Conservation (phyloP, 2,329 filamentous ascomycete genomes). For the Eurotiales sp. region DNA sequence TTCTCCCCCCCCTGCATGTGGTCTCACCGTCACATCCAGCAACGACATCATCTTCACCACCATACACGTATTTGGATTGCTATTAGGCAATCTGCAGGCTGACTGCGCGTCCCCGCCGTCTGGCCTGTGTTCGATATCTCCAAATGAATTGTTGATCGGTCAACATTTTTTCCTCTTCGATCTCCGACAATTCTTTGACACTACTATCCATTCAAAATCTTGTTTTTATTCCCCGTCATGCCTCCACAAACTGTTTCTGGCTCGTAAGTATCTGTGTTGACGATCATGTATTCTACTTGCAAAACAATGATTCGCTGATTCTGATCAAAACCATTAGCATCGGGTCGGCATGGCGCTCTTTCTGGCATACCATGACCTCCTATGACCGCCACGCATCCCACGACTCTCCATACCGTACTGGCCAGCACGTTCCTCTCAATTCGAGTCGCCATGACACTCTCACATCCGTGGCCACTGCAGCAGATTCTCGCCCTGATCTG, state of each 20-base stretch:
- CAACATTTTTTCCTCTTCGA: constrained; percentile 5
- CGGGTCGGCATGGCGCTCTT: constrained; percentile 72
- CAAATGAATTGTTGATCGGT: constrained; percentile 15
- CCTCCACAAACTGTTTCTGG: constrained; percentile 13
- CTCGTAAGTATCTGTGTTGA: constrained; percentile 13
- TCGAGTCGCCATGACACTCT: constrained; percentile 77
- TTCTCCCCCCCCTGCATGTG: constrained; percentile 4
- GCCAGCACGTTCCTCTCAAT: constrained; percentile 82
- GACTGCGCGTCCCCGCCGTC: constrained; percentile 14
- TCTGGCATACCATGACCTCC: constrained; percentile 90
- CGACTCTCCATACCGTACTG: constrained; percentile 89
- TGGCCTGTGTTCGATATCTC: constrained; percentile 6
- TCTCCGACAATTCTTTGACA: neutral
- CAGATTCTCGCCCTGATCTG: constrained; percentile 83
- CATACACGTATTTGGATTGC: neutral
- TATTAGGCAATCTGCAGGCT: constrained; percentile 7
- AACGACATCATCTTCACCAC: neutral
- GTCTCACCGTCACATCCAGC: neutral
- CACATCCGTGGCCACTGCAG: constrained; percentile 79
- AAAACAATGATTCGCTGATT: neutral
- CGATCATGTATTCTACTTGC: neutral
- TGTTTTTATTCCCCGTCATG: constrained; percentile 2
- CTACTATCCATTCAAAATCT: neutral
- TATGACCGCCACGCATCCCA: constrained; percentile 81
- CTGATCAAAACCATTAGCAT: constrained; percentile 47